Base-by-base conservation (phyloP, 169 alveolate genomes). In the Theileria luwenshuni region DNA sequence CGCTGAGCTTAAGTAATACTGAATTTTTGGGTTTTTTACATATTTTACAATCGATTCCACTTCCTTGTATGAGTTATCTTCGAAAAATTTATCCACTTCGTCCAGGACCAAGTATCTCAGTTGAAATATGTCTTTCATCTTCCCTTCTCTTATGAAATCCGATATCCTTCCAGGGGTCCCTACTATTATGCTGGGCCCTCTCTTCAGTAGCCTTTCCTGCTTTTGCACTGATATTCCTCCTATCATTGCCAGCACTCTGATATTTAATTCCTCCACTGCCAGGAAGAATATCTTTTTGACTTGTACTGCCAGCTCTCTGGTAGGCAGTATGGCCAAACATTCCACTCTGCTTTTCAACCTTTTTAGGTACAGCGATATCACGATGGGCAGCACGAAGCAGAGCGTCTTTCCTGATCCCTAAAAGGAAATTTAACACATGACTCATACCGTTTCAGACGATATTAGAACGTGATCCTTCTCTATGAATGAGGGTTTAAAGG, bases 61-160 rank as follows among this genome's bases (percentile, higher is more conserved):
- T 19, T 81, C 89, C 48, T 38, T 74, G 69, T 56, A 73, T 13
- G 83, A 33, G 47, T 72, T 65, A 19, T 81, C 94, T 74, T 93
- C 97, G 30, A 94, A 69, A 93, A 94, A 90, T 71, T 95, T 86
- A 76, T 96, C 99, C 19, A 97, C 99, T 86, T 96, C 99, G 80
- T 96, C 99, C 48, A 96, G 64, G 28, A 96, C 94, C 63, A 96
- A 87, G 38, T 88, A 90, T 73, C 80, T 63, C n/a, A 92, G 90
- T 59, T 84, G 72, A 32, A 90, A 72, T 61, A 91, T 91, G 49
- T 91, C 45, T 48, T 73, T 74, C n/a, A 68, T 65, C 70, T 54
- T 64, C 25, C 77, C 72, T 42, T 80, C 86, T 52, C 56, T 49
- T 73, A 90, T 72, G 61, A 77, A 67, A 48, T 83, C 90, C 74